Conservation (phyloP, 1,284 basidiomycete species). For the Ganoderma sinense region DNA sequence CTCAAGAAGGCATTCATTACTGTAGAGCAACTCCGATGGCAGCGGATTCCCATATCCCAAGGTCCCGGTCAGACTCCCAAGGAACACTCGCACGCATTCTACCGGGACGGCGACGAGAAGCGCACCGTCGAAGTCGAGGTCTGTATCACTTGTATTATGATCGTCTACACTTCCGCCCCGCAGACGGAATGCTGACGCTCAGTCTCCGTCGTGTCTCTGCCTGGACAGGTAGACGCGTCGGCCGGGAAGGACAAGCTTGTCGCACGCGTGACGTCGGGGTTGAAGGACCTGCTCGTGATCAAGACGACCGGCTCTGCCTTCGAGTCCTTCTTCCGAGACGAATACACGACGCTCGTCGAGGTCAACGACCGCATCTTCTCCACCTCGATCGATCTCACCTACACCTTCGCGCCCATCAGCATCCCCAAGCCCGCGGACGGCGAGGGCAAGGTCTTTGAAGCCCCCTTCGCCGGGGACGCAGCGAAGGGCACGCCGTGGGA, state of each 20-base stretch:
- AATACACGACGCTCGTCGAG: constrained; percentile 86
- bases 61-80: constrained; percentile 46
- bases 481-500: constrained; percentile 66
- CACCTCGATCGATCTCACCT: constrained; percentile 80
- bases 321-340: constrained; percentile 83
- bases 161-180: neutral
- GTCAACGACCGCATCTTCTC: constrained; percentile 91
- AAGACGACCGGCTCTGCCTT: constrained; percentile 93
- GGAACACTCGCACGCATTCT: constrained; percentile 84
- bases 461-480: constrained; percentile 45
- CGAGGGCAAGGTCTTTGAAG: constrained; percentile 57
- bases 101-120: constrained; percentile 92
- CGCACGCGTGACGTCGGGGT: constrained; percentile 72
- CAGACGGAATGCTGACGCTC: neutral
- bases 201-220: neutral
- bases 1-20: constrained; percentile 80
- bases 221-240: constrained; percentile 64
- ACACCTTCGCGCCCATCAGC: constrained; percentile 63
- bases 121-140: constrained; percentile 73
- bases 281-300: constrained; percentile 86
- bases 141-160: constrained; percentile 24
- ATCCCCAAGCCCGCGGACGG: constrained; percentile 49
- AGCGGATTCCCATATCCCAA: constrained; percentile 64
- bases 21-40: constrained; percentile 88
- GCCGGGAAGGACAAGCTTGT: constrained; percentile 64